Evolutionary conservation across 2,329 filamentous ascomycete species (phyloP).

Genomic region (Xylaria sp.): DNA sequence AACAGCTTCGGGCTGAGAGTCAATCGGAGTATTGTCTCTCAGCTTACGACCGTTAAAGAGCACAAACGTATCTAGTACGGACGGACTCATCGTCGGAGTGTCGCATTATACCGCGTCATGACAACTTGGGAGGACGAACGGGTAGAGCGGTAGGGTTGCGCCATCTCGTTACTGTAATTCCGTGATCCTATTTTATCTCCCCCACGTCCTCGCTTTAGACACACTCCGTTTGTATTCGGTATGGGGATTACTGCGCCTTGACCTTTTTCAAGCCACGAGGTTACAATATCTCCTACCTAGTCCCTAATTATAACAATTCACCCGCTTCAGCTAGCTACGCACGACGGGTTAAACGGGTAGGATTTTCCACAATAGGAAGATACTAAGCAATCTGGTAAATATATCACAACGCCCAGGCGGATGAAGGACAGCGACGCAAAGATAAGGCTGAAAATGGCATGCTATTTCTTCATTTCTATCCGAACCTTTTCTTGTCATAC

Average conservation of each 20-base stretch:
- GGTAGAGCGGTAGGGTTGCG: slow-evolving; percentile 21
- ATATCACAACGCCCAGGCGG: slow-evolving; percentile 26
- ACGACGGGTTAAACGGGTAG: slow-evolving; percentile 7
- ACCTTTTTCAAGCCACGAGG: slow-evolving; percentile 25
- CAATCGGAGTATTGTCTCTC: slow-evolving; percentile 12
- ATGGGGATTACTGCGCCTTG: slow-evolving; percentile 4
- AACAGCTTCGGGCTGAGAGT: slow-evolving; percentile 18
- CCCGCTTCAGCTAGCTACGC: slow-evolving; percentile 15
- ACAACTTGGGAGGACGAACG: slow-evolving; percentile 5
- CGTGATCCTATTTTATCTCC: slow-evolving; percentile 10
- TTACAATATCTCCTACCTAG: slow-evolving; percentile 22
- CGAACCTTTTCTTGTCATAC: background rate
- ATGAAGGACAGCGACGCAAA: slow-evolving; percentile 19
- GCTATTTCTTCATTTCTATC: background rate
- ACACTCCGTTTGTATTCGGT: background rate
- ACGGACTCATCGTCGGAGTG: slow-evolving; percentile 20
- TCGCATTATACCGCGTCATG: slow-evolving; percentile 18
- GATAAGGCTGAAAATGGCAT: slow-evolving; percentile 2
- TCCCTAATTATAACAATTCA: slow-evolving; percentile 27
- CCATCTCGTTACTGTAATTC: slow-evolving; percentile 16
- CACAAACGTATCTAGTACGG: slow-evolving; percentile 14
- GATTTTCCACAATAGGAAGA: slow-evolving; percentile 18
- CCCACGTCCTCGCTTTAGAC: slow-evolving; percentile 27
- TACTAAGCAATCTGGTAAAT: slow-evolving; percentile 16
- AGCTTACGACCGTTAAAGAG: slow-evolving; percentile 21